phyloP scores from a whole-genome alignment of 345 rosid species.

The Capsella bursapastoris region DNA sequence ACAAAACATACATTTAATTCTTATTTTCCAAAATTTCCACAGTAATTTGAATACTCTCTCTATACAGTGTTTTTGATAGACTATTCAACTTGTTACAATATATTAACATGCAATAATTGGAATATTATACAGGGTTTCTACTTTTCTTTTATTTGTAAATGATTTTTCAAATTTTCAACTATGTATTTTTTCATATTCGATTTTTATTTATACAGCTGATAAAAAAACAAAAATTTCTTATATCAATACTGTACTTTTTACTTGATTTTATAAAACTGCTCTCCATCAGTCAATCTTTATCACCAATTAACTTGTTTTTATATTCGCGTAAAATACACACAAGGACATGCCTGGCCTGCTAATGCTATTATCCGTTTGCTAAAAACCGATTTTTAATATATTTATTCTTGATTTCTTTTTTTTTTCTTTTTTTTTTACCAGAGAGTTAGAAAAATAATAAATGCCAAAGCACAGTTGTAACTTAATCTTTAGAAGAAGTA shows the following conservation, averaged over 20 bases:
- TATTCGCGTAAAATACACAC: neutral
- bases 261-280: neutral
- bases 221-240: too few relatives aligned
- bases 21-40: neutral
- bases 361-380: conserved; percentile 24
- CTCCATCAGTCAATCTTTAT: too few relatives aligned
- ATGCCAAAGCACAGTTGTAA: conserved; percentile 27
- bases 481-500: neutral
- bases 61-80: conserved; percentile 3
- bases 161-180: neutral
- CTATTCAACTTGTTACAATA: conserved; percentile 1
- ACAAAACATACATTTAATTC: neutral
- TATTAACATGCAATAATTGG: neutral
- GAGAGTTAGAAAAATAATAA: conserved; percentile 21
- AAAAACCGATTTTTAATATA: conserved; percentile 16
- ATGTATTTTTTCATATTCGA: neutral
- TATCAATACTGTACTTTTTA: neutral
- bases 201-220: neutral
- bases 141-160: neutral
- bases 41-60: neutral
- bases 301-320: neutral
- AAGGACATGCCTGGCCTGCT: neutral
- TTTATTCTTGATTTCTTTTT: neutral
- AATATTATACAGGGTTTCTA: neutral
- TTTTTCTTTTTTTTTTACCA: neutral